These are phyloP conservation scores for Mesembryanthemum crystallinum DNA, from an alignment of 148 eudicot species.

Conservation along the genomic window DNA sequence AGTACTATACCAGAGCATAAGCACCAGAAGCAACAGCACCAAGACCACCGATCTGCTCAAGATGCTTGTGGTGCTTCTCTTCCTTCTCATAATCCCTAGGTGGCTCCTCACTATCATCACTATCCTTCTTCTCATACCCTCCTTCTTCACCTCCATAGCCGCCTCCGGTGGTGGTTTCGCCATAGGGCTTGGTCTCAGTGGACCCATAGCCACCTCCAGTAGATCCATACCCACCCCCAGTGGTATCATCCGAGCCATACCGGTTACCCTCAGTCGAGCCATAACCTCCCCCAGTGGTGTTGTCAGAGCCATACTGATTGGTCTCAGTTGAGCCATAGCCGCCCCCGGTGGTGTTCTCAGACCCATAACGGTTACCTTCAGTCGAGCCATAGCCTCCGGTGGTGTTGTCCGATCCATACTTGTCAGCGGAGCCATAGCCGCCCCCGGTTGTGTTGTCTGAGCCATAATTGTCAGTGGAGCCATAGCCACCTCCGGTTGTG, in stretches of 20 bases:
- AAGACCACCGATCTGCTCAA: constrained; percentile 29
- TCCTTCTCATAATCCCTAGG: constrained; percentile 35
- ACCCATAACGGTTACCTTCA: constrained; percentile 21
- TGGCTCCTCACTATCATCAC: constrained; percentile 18
- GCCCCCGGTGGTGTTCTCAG: not conserved
- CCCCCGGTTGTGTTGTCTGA: too few species aligned
- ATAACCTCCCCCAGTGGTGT: not conserved
- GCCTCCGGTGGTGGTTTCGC: not conserved
- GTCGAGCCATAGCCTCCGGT: constrained; percentile 12
- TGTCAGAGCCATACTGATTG: constrained; percentile 6
- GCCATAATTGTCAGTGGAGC: constrained; percentile 10
- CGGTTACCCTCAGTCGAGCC: not conserved
- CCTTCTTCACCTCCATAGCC: constrained; percentile 12
- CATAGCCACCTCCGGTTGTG: too few species aligned
- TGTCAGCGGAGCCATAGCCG: too few species aligned
- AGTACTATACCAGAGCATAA: constrained; percentile 35
- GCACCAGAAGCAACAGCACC: constrained; percentile 40
- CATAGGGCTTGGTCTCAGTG: not conserved
- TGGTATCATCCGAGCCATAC: not conserved
- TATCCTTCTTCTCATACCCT: not conserved
- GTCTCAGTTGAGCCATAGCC: constrained; percentile 14
- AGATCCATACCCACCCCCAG: constrained; percentile 8
- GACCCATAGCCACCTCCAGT: not conserved
- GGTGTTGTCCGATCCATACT: constrained; percentile 2
- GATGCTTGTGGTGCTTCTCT: constrained; percentile 40